phyloP scores from a whole-genome alignment of 768 basidiomycete species.

The Tulasnella sp. region DNA sequence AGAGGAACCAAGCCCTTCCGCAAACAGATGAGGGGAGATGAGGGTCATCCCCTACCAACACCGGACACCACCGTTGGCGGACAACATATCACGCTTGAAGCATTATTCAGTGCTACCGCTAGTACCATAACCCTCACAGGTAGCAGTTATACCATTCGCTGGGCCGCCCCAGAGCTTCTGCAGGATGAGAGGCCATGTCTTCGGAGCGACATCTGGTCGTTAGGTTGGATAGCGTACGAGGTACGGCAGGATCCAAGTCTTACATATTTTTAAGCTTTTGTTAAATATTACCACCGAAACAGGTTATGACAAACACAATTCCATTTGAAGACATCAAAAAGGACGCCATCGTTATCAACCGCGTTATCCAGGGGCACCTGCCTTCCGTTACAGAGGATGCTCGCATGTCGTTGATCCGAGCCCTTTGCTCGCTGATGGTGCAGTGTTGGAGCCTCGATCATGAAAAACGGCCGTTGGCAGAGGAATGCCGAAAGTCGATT shows the following conservation, averaged over 20 bases:
- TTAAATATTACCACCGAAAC: no score
- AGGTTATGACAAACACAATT: background rate
- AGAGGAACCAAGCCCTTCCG: background rate
- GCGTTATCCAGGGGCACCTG: background rate
- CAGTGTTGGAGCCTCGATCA: background rate
- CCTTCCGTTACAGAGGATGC: background rate
- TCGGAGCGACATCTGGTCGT: background rate
- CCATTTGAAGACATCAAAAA: background rate
- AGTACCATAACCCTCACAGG: background rate
- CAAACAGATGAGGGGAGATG: background rate
- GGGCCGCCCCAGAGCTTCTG: background rate
- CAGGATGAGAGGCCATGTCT: background rate
- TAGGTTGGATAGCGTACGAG: background rate
- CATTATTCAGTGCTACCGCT: background rate
- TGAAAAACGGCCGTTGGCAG: background rate
- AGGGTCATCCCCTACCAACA: background rate
- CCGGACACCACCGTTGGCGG: background rate
- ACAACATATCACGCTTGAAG: background rate
- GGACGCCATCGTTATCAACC: background rate
- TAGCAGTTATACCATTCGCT: background rate
- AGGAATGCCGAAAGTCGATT: background rate
- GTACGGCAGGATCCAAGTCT: background rate
- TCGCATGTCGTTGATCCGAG: background rate
- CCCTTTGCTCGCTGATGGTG: background rate
- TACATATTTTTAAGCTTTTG: accelerated